phyloP scores from a whole-genome alignment of 768 basidiomycete genomes.

The Boletellus sp. region DNA sequence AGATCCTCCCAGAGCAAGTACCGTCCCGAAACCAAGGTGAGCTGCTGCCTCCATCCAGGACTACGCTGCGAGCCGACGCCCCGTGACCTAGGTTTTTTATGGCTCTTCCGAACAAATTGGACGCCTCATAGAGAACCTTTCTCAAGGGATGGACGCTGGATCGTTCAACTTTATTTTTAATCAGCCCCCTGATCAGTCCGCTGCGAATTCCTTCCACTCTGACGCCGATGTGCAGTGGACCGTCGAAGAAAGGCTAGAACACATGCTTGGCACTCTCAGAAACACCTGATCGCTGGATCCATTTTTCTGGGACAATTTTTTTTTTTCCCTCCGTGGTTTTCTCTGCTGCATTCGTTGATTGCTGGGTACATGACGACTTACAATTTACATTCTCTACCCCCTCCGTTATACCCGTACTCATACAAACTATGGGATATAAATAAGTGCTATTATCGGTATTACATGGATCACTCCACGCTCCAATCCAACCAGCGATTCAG shows the following conservation, averaged over 20 bases:
- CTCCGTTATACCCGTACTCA: slow-evolving; percentile 28
- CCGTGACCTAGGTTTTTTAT: slow-evolving; percentile 27
- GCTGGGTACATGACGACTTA: slow-evolving; percentile 3
- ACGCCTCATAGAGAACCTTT: slow-evolving; percentile 78
- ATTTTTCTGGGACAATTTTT: slow-evolving; percentile 16
- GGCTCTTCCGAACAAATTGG: slow-evolving; percentile 74
- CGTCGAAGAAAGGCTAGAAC: slow-evolving; percentile 72
- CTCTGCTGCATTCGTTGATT: slow-evolving; percentile 15
- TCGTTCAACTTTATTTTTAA: slow-evolving; percentile 73
- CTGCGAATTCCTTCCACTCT: slow-evolving; percentile 59
- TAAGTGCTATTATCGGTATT: slow-evolving; percentile 22
- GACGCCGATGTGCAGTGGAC: slow-evolving; percentile 63
- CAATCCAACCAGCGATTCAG: slow-evolving; percentile 75
- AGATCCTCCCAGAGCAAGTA: slow-evolving; percentile 49
- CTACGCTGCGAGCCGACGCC: slow-evolving; percentile 8
- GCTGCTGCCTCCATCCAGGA: slow-evolving; percentile 19
- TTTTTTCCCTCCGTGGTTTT: slow-evolving; percentile 3
- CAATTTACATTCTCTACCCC: slow-evolving; percentile 16
- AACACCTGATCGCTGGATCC: slow-evolving; percentile 28
- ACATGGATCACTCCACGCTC: slow-evolving; percentile 35
- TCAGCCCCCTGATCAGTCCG: slow-evolving; percentile 46
- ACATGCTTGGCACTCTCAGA: slow-evolving; percentile 51
- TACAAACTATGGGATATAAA: slow-evolving; percentile 35
- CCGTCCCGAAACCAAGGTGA: slow-evolving; percentile 83
- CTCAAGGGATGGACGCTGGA: slow-evolving; percentile 76